Conservation (phyloP, 768 basidiomycete species). For the Asterophora parasitica region DNA sequence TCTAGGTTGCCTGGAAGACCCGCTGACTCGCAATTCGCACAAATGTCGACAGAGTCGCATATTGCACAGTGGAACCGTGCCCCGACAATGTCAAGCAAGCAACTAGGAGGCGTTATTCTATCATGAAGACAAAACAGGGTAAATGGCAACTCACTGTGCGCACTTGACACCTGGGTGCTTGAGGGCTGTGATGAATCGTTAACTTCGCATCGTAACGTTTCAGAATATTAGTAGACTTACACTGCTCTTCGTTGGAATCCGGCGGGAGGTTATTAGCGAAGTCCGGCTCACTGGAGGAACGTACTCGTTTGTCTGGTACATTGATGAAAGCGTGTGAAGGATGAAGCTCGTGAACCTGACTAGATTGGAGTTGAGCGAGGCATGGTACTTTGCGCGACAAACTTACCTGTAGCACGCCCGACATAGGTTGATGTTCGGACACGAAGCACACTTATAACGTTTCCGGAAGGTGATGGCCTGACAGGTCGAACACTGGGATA, state of each 20-base stretch:
- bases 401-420: slow-evolving; percentile 75
- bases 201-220: no score
- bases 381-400: neutral
- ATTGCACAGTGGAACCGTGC: slow-evolving; percentile 91
- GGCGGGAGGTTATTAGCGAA: slow-evolving; percentile 25
- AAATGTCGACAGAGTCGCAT: slow-evolving; percentile 82
- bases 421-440: slow-evolving; percentile 77
- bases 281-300: slow-evolving; percentile 38
- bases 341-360: slow-evolving; percentile 89
- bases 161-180: slow-evolving; percentile 82
- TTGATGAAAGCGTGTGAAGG: slow-evolving; percentile 83
- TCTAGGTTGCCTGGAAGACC: slow-evolving; percentile 82
- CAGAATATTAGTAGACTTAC: slow-evolving; percentile 33
- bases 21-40: slow-evolving; percentile 82
- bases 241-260: slow-evolving; percentile 52
- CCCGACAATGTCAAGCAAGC: slow-evolving; percentile 84
- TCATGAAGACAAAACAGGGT: neutral
- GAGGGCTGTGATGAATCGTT: slow-evolving; percentile 43
- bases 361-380: slow-evolving; percentile 22
- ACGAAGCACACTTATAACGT: slow-evolving; percentile 83
- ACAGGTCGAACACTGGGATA: slow-evolving; percentile 81
- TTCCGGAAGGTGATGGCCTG: slow-evolving; percentile 50
- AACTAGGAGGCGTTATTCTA: slow-evolving; percentile 41
- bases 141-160: slow-evolving; percentile 59
- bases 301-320: slow-evolving; percentile 59